These are phyloP conservation scores for Cladosporium velox DNA, from an alignment of 2,329 filamentous ascomycete species.

Conservation along the genomic window DNA sequence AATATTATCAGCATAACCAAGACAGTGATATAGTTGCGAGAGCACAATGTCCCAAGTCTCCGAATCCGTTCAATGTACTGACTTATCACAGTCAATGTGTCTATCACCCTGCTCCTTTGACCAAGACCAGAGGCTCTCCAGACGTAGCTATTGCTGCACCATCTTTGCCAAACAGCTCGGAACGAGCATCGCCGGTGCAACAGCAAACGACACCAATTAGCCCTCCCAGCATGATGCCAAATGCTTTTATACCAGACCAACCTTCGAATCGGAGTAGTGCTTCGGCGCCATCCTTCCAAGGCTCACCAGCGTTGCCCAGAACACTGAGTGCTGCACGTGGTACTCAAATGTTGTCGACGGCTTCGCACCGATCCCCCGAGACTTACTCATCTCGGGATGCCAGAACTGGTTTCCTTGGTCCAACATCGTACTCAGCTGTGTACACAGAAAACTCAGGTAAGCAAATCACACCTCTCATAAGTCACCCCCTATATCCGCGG, in stretches of 20 bases:
- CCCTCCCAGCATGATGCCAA: constrained; percentile 4
- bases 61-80: not conserved
- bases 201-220: not conserved
- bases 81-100: constrained; percentile 33
- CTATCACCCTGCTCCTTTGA: constrained; percentile 40
- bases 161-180: not conserved
- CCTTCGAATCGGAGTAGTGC: not conserved
- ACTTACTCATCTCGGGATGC: constrained; percentile 33
- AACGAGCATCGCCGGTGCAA: constrained; percentile 3
- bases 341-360: constrained; percentile 25
- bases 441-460: constrained; percentile 34
- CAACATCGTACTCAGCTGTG: constrained; percentile 38
- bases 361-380: constrained; percentile 27
- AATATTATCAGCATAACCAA: not conserved
- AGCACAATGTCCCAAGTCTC: not conserved
- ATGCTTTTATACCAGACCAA: constrained; percentile 5
- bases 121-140: constrained; percentile 24
- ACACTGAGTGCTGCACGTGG: constrained; percentile 22
- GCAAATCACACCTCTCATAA: not conserved
- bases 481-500: not conserved
- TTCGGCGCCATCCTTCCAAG: constrained; percentile 3
- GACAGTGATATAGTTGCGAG: not conserved
- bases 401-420: constrained; percentile 37
- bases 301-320: constrained; percentile 20
- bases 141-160: not conserved